Evolutionary conservation across 352 stramenopile species (phyloP), one percentile per base, ranked within the genome.

Genomic region (Pythium pyrilobum): DNA sequence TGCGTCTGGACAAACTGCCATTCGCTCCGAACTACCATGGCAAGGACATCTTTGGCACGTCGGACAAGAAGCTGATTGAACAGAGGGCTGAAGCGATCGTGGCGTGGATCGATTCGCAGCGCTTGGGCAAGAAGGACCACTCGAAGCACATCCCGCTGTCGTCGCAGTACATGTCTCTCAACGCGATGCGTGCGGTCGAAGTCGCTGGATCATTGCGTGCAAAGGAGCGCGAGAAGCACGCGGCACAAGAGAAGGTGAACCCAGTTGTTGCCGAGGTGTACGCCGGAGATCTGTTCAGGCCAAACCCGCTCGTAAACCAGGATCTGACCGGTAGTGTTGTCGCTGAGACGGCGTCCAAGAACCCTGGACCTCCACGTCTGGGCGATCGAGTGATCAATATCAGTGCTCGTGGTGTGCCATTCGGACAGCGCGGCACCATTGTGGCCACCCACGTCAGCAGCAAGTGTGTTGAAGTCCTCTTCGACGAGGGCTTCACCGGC

Each of bases 351-450:
- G 69, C 74, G 16, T 84, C 77, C 1, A 66, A 69, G 32, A 89
- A 89, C 40, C 64, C 51, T 25, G 79, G 77, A n/a, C 67, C 92
- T 23, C 96, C 95, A 24, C 74, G 85, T 31, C 72, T 99, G 9
- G 97, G 97, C 33, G 95, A 99, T 62, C 88, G 97, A n/a, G 85
- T 99, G 48, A 96, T 98, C 31, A 99, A 99, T 69, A 86, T 99
- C 24, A 96, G 79, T 41, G 92, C 87, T 4, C 89, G 84, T 50
- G 94, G 90, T 36, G 93, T 99, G 23, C 97, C 97, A 5, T 98
- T 99, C 66, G 97, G 97, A 18, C 81, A 96, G 21, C 85, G 94
- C 55, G 97, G 97, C n/a, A 99, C 96, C 18, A 95, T 99, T 44
- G 91, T 99, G 52, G 93, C 91, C 5, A 97, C 97, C 15, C 97